These are phyloP conservation scores for Neonothopanus nambi DNA, from an alignment of 1,284 basidiomycete species.

Conservation along the genomic window DNA sequence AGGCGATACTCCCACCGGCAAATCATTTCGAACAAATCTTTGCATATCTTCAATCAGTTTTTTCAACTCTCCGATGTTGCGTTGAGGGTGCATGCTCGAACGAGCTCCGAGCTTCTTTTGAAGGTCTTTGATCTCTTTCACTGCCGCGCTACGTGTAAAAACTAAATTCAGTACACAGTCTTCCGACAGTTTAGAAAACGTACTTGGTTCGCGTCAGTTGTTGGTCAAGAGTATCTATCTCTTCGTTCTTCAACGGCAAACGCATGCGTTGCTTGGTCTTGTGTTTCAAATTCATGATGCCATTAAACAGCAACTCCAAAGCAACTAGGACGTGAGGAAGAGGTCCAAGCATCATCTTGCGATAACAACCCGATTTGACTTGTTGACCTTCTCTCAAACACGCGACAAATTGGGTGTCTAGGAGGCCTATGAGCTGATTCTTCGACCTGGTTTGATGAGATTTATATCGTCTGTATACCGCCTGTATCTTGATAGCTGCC, in stretches of 20 bases:
- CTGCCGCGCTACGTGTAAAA: neutral
- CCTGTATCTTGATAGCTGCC: conserved; percentile 31
- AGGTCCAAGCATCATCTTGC: conserved; percentile 46
- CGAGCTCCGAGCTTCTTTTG: conserved; percentile 1
- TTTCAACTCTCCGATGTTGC: neutral
- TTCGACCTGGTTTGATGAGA: conserved; percentile 27
- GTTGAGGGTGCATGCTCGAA: conserved; percentile 8
- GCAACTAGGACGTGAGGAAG: conserved; percentile 49
- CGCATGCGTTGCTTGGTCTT: conserved; percentile 34
- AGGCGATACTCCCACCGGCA: neutral
- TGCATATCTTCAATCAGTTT: conserved; percentile 1
- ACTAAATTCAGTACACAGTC: neutral
- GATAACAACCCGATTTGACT: conserved; percentile 39
- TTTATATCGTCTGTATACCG: conserved; percentile 29
- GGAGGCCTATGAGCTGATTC: conserved; percentile 26
- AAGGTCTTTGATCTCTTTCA: conserved; percentile 10
- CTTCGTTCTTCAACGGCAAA: conserved; percentile 27
- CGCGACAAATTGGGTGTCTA: conserved; percentile 29
- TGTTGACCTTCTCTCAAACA: conserved; percentile 33
- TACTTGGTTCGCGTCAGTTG: conserved; percentile 32
- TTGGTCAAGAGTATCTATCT: conserved; percentile 32
- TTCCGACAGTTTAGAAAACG: conserved; percentile 9
- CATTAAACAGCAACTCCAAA: conserved; percentile 36
- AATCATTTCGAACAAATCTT: conserved; percentile 1
- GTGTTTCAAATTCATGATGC: conserved; percentile 32